These are phyloP conservation scores for Cercospora sp. DNA, from an alignment of 2,329 filamentous ascomycete species.

Conservation along the genomic window DNA sequence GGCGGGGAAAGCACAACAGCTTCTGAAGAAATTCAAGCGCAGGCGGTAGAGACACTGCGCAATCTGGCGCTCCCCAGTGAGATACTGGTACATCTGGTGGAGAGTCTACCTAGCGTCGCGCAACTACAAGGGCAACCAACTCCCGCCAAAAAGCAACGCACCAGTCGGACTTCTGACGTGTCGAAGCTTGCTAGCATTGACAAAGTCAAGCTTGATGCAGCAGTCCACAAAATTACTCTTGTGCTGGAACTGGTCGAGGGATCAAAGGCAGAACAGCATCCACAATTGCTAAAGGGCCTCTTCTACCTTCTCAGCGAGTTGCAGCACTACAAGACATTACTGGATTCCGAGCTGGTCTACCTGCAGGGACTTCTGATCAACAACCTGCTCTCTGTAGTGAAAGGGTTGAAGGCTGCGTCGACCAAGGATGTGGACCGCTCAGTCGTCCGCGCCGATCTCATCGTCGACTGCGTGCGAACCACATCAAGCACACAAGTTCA, in stretches of 20 bases:
- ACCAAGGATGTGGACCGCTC: constrained; percentile 66
- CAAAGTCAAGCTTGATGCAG: constrained; percentile 64
- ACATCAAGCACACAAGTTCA: constrained; percentile 92
- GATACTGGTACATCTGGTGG: constrained; percentile 70
- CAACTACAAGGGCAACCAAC: constrained; percentile 71
- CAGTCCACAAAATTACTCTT: constrained; percentile 76
- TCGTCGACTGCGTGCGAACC: constrained; percentile 91
- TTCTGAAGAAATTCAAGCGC: constrained; percentile 46
- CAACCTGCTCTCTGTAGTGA: constrained; percentile 80
- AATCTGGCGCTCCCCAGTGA: constrained; percentile 71
- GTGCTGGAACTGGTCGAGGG: constrained; percentile 85
- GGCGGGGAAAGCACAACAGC: constrained; percentile 38
- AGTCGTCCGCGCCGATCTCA: constrained; percentile 80
- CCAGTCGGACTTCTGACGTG: constrained; percentile 63
- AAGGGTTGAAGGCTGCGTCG: constrained; percentile 61
- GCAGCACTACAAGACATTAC: constrained; percentile 77
- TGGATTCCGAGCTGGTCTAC: constrained; percentile 86
- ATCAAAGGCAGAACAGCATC: constrained; percentile 72
- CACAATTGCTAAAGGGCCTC: constrained; percentile 72
- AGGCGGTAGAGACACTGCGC: constrained; percentile 71
- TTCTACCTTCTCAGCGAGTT: constrained; percentile 86
- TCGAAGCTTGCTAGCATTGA: constrained; percentile 62
- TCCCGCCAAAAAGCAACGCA: constrained; percentile 75
- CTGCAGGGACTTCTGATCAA: constrained; percentile 81
- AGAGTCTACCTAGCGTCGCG: constrained; percentile 70